Conservation (phyloP, 2,329 filamentous ascomycete genomes). For the Xylariales sp. region DNA sequence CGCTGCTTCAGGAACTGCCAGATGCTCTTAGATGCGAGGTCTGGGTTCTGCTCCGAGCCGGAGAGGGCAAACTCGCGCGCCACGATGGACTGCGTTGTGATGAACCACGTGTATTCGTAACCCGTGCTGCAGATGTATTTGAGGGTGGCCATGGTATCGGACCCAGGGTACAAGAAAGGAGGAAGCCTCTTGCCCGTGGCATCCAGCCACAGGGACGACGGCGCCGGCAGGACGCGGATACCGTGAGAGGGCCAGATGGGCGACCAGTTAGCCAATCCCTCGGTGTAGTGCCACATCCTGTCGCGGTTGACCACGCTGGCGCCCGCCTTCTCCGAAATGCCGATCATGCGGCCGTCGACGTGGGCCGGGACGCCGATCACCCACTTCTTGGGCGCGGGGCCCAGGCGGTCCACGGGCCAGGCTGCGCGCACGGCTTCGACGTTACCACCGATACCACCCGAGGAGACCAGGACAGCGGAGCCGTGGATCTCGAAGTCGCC, state of each 20-base stretch:
- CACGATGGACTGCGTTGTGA: slow-evolving; percentile 54
- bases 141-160: slow-evolving; percentile 53
- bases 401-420: slow-evolving; percentile 55
- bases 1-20: slow-evolving; percentile 44
- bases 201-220: slow-evolving; percentile 60
- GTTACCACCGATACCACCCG: slow-evolving; percentile 58
- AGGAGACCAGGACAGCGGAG: slow-evolving; percentile 48
- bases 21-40: slow-evolving; percentile 53
- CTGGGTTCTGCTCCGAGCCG: slow-evolving; percentile 60
- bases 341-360: slow-evolving; percentile 61
- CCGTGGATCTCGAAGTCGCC: slow-evolving; percentile 50
- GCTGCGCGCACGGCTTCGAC: slow-evolving; percentile 54
- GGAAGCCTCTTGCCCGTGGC: slow-evolving; percentile 55
- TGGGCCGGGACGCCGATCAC: slow-evolving; percentile 59
- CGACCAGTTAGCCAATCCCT: slow-evolving; percentile 58
- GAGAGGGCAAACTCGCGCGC: slow-evolving; percentile 59
- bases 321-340: slow-evolving; percentile 47
- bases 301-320: slow-evolving; percentile 56
- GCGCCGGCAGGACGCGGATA: slow-evolving; percentile 56
- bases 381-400: slow-evolving; percentile 51
- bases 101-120: slow-evolving; percentile 61
- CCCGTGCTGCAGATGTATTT: slow-evolving; percentile 57
- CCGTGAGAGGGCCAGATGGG: slow-evolving; percentile 58
- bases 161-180: slow-evolving; percentile 51
- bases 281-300: slow-evolving; percentile 64